phyloP scores from a whole-genome alignment of 2,329 filamentous ascomycete species.

The Delphinella strobiligena region DNA sequence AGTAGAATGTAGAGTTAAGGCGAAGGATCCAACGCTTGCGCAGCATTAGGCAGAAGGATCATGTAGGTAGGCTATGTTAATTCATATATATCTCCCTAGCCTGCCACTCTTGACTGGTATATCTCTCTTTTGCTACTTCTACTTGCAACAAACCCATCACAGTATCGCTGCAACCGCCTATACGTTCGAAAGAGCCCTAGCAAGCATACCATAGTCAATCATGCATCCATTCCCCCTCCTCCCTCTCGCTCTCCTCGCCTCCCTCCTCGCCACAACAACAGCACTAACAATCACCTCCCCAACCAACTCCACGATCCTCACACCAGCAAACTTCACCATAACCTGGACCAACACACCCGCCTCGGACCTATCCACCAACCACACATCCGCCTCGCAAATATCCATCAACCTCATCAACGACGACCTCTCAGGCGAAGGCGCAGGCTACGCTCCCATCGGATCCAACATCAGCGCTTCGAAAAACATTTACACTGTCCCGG shows the following conservation, averaged over 20 bases:
- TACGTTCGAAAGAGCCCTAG: too few relatives aligned
- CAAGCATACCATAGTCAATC: too few relatives aligned
- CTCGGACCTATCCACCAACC: neutral
- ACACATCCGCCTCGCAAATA: neutral
- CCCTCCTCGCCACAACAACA: neutral
- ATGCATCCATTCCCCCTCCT: too few relatives aligned
- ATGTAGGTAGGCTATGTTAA: too few relatives aligned
- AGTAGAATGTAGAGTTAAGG: too few relatives aligned
- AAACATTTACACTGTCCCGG: neutral
- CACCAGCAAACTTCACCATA: neutral
- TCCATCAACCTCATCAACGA: neutral
- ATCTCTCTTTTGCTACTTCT: too few relatives aligned
- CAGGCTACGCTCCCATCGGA: neutral
- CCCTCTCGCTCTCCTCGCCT: neutral
- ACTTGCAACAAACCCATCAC: too few relatives aligned
- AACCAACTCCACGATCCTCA: neutral
- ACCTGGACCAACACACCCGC: neutral
- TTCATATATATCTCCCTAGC: too few relatives aligned
- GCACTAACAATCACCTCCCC: neutral
- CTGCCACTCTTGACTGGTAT: too few relatives aligned
- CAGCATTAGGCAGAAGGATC: too few relatives aligned
- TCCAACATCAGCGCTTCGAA: neutral
- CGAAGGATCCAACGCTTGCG: too few relatives aligned
- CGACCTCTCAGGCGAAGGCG: neutral
- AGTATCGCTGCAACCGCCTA: too few relatives aligned